These are phyloP conservation scores for Cinchona pubescens DNA, from an alignment of 257 asterid species.

Conservation along the genomic window DNA sequence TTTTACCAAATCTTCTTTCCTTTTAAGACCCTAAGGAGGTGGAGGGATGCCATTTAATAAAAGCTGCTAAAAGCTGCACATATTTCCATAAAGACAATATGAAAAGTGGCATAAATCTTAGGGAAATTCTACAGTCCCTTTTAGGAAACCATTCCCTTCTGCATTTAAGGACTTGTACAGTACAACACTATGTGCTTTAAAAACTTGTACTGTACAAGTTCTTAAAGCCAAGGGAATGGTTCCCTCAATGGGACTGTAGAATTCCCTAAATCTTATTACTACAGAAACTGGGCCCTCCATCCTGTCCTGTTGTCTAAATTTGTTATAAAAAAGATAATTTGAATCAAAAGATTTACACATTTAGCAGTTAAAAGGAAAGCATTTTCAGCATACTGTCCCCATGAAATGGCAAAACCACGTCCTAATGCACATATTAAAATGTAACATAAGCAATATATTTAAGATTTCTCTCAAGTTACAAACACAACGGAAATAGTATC, in stretches of 20 bases:
- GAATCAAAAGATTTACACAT: neutral
- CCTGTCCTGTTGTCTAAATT: neutral
- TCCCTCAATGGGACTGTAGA: no score
- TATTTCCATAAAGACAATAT: neutral
- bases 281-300: neutral
- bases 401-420: neutral
- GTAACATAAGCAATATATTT: neutral
- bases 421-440: neutral
- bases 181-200: no score
- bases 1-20: neutral
- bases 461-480: neutral
- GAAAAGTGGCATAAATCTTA: neutral
- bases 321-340: neutral
- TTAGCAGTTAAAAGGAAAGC: neutral
- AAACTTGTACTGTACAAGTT: no score
- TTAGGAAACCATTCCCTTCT: no score
- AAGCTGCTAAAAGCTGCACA: neutral
- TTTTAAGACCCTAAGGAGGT: neutral
- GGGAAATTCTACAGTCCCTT: no score
- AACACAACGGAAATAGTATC: slow-evolving; percentile 16
- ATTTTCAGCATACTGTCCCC: neutral
- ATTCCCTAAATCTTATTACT: neutral
- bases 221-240: no score
- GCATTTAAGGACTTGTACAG: no score
- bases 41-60: neutral